These are phyloP conservation scores for Farysia itapuensis DNA, from an alignment of 1,284 basidiomycete genomes.

Conservation along the genomic window DNA sequence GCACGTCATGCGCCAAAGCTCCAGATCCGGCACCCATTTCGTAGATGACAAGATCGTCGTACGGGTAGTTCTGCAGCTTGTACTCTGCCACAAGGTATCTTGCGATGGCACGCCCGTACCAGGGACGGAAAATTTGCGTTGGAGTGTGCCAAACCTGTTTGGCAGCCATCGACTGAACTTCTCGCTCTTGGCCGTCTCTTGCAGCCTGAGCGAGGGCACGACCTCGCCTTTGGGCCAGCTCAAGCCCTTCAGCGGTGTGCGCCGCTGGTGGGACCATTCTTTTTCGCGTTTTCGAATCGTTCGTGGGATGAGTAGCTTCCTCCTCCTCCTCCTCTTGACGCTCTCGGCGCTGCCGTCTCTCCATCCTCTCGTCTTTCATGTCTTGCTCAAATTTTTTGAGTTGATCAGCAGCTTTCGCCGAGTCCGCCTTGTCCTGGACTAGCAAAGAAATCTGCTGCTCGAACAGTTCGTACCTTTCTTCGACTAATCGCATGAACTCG, in stretches of 20 bases:
- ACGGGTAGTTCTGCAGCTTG: constrained; percentile 82
- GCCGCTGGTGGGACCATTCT: constrained; percentile 1
- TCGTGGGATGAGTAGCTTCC: neutral
- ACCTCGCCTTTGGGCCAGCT: constrained; percentile 36
- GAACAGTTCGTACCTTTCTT: constrained; percentile 64
- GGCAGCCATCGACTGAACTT: constrained; percentile 64
- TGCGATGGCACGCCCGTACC: constrained; percentile 88
- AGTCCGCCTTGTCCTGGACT: constrained; percentile 2
- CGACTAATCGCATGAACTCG: constrained; percentile 80
- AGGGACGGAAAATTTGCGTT: constrained; percentile 96
- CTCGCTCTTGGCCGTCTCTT: constrained; percentile 12
- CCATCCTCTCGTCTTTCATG: neutral
- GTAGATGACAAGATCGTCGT: constrained; percentile 91
- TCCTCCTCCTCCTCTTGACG: neutral
- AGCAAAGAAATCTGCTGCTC: constrained; percentile 38
- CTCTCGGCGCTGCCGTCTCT: constrained; percentile 4
- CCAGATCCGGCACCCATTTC: constrained; percentile 98
- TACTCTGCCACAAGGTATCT: constrained; percentile 87
- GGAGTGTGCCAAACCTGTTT: constrained; percentile 98
- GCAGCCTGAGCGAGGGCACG: constrained; percentile 43
- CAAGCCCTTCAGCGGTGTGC: constrained; percentile 38
- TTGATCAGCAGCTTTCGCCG: constrained; percentile 1
- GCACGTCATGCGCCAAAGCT: constrained; percentile 82
- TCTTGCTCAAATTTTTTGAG: neutral
- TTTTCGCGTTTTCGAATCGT: neutral